Evolutionary conservation across 257 asterid genomes (phyloP), one percentile per base, ranked within the genome.

Genomic region (Forsythia viridissima): DNA sequence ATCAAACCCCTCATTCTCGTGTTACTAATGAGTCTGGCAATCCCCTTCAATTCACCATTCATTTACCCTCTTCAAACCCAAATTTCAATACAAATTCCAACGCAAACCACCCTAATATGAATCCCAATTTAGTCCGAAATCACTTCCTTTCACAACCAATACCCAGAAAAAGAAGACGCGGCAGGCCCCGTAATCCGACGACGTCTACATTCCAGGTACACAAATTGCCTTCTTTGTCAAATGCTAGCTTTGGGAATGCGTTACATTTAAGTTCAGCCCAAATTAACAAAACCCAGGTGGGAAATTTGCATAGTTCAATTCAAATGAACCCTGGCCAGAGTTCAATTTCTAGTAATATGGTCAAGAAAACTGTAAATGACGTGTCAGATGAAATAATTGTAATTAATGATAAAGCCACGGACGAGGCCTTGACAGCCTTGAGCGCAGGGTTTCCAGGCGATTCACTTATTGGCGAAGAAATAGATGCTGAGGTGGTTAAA

Each of bases 371-470:
- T 66, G 82, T 77, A 52, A 85, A 83, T 52, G 97, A 89, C 80
- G 82, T 86, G 68, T 89, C 88, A 0, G 99, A 96, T 69, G 99
- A 96, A 86, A 96, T 96, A 74, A 93, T 96, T 51, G 99, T 96
- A 80, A 93, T 96, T 79, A 96, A 92, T 48, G 92, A 88, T 82
- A 97, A 92, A 57, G 97, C 98, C 55, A 93, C 97, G 0, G 82
- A 93, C 2, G 98, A 96, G 87, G 99, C 99, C 1, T 87, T 91
- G 85, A 92, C 88, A 73, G 99, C 99, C 4, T 86, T 96, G 67
- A 88, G 96, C 2, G 91, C 96, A 3, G 98, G 99, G 2, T 96
- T 96, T 80, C 99, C 99, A 3, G 98, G 97, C 11, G 99, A 96
- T 85, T 90, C 92, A 6, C 90, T 96, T 3, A 96, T 97, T 4